A percentile compares a stretch with the other conserved stretches of the same genome.
phyloP scores from a whole-genome alignment of 1,284 basidiomycete genomes.

The Meira nashicola region DNA sequence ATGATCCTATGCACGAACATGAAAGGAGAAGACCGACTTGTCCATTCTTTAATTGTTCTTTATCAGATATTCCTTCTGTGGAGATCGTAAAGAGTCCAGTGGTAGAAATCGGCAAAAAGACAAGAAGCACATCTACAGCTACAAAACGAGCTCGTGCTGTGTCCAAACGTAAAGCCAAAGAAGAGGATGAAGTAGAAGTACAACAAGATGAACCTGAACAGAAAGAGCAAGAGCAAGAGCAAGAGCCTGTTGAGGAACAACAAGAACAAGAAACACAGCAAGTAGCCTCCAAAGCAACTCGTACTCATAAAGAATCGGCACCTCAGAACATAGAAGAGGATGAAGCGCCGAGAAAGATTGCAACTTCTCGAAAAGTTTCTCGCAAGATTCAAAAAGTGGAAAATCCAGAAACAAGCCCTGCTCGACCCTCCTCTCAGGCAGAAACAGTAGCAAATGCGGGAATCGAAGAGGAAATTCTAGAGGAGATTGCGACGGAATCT shows the following conservation, averaged over 20 bases:
- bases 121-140: conserved; percentile 15
- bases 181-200: background rate
- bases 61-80: conserved; percentile 10
- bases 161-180: conserved; percentile 10
- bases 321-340: background rate
- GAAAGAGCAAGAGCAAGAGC: conserved; percentile 12
- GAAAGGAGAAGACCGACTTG: conserved; percentile 42
- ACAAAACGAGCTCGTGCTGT: conserved; percentile 17
- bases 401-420: no score
- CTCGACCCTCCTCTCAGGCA: no score
- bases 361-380: background rate
- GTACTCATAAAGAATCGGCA: background rate
- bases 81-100: conserved; percentile 7
- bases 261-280: conserved; percentile 6
- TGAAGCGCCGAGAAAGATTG: background rate
- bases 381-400: no score
- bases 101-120: conserved; percentile 14
- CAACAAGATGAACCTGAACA: background rate
- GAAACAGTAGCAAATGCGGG: no score
- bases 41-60: conserved; percentile 45
- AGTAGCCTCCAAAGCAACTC: background rate
- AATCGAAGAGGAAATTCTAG: no score
- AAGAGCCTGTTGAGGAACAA: background rate
- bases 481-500: no score
- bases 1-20: conserved; percentile 52